A percentile compares a stretch with the other conserved stretches of the same genome.
Conservation (phyloP, 805 yeast genomes). For the Metschnikowia amazonensis region DNA sequence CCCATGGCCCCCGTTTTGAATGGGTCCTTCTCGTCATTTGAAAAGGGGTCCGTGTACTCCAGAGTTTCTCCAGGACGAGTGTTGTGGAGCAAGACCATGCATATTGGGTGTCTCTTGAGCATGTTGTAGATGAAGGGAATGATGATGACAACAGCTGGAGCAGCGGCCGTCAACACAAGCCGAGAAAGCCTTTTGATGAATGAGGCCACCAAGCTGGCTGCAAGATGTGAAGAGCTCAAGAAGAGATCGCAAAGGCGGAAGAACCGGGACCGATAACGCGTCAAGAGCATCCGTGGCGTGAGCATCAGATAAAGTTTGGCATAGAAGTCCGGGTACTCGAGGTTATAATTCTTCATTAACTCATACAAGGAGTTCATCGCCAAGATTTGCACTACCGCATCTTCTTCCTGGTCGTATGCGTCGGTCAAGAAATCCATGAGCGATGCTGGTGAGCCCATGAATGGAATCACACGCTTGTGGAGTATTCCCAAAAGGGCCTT, state of each 20-base stretch:
- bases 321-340: slow-evolving; percentile 91
- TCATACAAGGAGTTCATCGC: slow-evolving; percentile 86
- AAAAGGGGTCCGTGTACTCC: slow-evolving; percentile 59
- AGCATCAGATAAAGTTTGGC: slow-evolving; percentile 75
- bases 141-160: slow-evolving; percentile 81
- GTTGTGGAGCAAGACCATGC: slow-evolving; percentile 83
- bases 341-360: slow-evolving; percentile 72
- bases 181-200: slow-evolving; percentile 82
- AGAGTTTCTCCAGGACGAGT: slow-evolving; percentile 22
- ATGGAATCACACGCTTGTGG: slow-evolving; percentile 83
- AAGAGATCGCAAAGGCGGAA: slow-evolving; percentile 83
- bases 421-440: slow-evolving; percentile 94
- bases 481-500: slow-evolving; percentile 64
- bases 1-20: slow-evolving; percentile 71
- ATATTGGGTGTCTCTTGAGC: slow-evolving; percentile 86
- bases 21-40: slow-evolving; percentile 66
- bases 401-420: slow-evolving; percentile 55
- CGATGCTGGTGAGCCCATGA: slow-evolving; percentile 70
- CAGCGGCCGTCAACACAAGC: slow-evolving; percentile 71
- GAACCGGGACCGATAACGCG: slow-evolving; percentile 80
- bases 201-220: slow-evolving; percentile 80
- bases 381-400: slow-evolving; percentile 58
- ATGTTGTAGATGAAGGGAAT: slow-evolving; percentile 91
- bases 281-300: slow-evolving; percentile 70
- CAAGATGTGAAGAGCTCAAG: slow-evolving; percentile 80